These are phyloP conservation scores for Anthracocystis setariae DNA, from an alignment of 1,284 basidiomycete genomes.

Conservation along the genomic window DNA sequence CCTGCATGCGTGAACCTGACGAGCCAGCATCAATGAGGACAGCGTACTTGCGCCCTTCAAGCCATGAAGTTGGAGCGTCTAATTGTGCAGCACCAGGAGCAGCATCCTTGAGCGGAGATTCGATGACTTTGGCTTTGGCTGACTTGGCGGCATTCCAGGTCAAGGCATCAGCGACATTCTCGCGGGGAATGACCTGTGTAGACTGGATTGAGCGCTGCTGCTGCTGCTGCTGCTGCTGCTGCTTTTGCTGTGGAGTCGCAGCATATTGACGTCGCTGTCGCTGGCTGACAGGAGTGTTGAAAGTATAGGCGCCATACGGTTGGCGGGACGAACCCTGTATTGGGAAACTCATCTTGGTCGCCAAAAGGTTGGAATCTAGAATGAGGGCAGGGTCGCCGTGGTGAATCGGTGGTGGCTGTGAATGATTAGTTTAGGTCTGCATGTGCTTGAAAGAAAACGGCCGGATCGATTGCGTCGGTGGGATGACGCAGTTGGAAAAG, in stretches of 20 bases:
- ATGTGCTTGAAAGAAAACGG: too few species aligned
- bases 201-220: constrained; percentile 17
- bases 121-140: constrained; percentile 25
- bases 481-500: too few species aligned
- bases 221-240: constrained; percentile 13
- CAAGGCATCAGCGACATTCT: constrained; percentile 41
- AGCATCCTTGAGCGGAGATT: constrained; percentile 43
- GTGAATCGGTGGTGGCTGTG: too few species aligned
- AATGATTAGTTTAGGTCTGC: too few species aligned
- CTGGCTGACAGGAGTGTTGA: constrained; percentile 39
- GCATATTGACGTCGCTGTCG: constrained; percentile 16
- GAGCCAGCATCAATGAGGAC: constrained; percentile 98
- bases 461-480: too few species aligned
- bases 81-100: constrained; percentile 43
- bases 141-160: constrained; percentile 52
- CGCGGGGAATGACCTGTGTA: constrained; percentile 7
- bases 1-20: constrained; percentile 92
- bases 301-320: constrained; percentile 42
- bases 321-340: constrained; percentile 47
- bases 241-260: neutral
- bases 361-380: neutral
- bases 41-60: constrained; percentile 74
- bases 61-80: constrained; percentile 42
- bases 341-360: constrained; percentile 33
- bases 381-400: constrained; percentile 2